These are phyloP conservation scores for Penicillium goetzii DNA, from an alignment of 495 filamentous ascomycete genomes.

Conservation along the genomic window DNA sequence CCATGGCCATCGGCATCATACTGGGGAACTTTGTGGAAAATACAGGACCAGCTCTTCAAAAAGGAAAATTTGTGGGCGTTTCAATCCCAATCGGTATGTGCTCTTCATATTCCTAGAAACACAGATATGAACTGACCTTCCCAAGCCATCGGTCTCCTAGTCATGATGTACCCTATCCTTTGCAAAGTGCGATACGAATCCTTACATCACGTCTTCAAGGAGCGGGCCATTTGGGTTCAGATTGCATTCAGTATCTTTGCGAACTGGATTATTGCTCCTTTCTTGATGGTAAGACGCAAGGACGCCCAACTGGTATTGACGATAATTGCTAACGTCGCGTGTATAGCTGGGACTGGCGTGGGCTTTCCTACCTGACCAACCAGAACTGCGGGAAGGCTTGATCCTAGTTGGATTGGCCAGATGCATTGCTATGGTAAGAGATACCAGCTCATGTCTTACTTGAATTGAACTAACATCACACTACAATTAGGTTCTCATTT, in stretches of 20 bases:
- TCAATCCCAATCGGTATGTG: constrained; percentile 76
- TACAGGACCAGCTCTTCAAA: constrained; percentile 66
- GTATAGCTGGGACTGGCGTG: constrained; percentile 65
- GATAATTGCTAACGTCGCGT: constrained; percentile 6
- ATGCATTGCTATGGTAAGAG: constrained; percentile 78
- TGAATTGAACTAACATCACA: constrained; percentile 6
- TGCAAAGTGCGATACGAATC: constrained; percentile 90
- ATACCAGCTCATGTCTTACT: not conserved
- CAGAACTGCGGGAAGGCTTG: constrained; percentile 68
- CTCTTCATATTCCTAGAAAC: not conserved
- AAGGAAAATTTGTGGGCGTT: constrained; percentile 73
- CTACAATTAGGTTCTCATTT: constrained; percentile 66
- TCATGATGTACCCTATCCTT: constrained; percentile 96
- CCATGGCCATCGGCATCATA: constrained; percentile 80
- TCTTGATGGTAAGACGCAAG: constrained; percentile 71
- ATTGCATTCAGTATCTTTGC: constrained; percentile 75
- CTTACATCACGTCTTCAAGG: constrained; percentile 68
- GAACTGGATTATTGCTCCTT: constrained; percentile 90
- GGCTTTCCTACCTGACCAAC: constrained; percentile 79
- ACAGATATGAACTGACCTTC: not conserved
- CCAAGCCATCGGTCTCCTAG: constrained; percentile 74
- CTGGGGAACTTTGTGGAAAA: constrained; percentile 77
- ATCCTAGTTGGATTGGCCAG: constrained; percentile 77
- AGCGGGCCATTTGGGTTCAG: constrained; percentile 74
- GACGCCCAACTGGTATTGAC: not conserved